Percentiles rank a stretch among this genome's conserved stretches.
These are phyloP conservation scores for Codiaeum variegatum DNA, from an alignment of 441 rosid genomes.

Conservation along the genomic window DNA sequence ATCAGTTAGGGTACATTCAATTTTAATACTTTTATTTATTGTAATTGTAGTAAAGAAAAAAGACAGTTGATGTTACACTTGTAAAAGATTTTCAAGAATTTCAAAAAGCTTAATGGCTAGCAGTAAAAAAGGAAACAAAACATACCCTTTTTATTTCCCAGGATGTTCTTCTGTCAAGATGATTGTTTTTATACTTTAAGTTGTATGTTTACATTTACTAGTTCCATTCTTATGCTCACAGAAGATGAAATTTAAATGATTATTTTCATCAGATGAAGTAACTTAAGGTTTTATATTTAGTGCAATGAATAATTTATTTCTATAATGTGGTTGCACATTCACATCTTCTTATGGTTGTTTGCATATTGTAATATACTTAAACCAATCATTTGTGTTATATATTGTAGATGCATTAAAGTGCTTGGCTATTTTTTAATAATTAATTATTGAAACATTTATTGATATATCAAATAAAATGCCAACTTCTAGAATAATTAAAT, in stretches of 20 bases:
- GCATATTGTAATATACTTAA: not conserved
- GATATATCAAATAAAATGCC: not conserved
- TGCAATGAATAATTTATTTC: not conserved
- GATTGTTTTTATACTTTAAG: constrained; percentile 1
- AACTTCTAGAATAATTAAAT: not conserved
- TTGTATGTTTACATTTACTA: not conserved
- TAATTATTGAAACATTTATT: not conserved
- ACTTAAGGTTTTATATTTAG: not conserved
- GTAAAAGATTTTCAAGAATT: constrained; percentile 97
- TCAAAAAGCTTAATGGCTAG: constrained; percentile 91
- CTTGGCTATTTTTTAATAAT: not conserved
- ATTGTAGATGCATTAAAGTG: too few relatives aligned
- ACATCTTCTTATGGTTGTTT: not conserved
- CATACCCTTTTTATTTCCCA: constrained; percentile 77
- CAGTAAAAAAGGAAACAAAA: constrained; percentile 86
- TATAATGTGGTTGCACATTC: not conserved
- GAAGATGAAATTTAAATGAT: not conserved
- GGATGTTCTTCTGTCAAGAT: constrained; percentile 62
- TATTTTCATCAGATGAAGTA: not conserved
- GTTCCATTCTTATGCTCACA: not conserved
- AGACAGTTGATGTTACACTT: constrained; percentile 90
- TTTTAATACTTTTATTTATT: not conserved
- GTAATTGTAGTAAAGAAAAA: constrained; percentile 68
- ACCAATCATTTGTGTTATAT: not conserved
- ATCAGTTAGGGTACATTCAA: not conserved